Percentiles rank a stretch among this genome's conserved stretches.
These are phyloP conservation scores for Debaryomyces hansenii DNA, from an alignment of 805 yeast species.

Conservation along the genomic window DNA sequence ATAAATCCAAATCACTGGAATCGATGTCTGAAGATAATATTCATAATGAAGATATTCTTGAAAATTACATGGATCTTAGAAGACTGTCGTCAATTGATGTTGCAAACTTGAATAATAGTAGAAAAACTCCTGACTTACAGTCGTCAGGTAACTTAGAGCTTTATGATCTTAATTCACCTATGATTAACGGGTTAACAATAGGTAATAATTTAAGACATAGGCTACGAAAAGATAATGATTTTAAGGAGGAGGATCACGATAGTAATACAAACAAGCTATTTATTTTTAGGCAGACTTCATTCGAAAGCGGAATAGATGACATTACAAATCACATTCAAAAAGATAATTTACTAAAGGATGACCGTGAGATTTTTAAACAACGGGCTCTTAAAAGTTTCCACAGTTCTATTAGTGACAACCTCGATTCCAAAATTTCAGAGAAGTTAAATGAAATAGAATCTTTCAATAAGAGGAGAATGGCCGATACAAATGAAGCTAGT, in stretches of 20 bases:
- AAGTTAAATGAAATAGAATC: conserved; percentile 15
- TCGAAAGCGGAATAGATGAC: conserved; percentile 3
- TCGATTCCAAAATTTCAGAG: conserved; percentile 11
- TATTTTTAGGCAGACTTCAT: conserved; percentile 13
- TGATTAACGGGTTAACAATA: conserved; percentile 33
- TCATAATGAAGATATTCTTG: conserved; percentile 36
- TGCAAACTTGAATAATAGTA: neutral
- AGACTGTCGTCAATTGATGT: conserved; percentile 17
- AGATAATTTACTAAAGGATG: conserved; percentile 1
- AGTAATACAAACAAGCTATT: conserved; percentile 12
- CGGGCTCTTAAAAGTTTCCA: conserved; percentile 19
- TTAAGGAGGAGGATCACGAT: neutral
- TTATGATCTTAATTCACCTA: conserved; percentile 29
- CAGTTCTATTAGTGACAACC: conserved; percentile 20
- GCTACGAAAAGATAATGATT: neutral
- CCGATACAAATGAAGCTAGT: neutral
- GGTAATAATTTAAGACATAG: conserved; percentile 27
- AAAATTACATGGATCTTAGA: conserved; percentile 27
- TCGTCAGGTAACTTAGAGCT: conserved; percentile 16
- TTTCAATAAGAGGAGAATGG: conserved; percentile 4
- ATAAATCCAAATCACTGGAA: neutral
- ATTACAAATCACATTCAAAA: conserved; percentile 8
- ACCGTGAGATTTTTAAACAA: neutral
- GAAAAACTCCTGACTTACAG: conserved; percentile 9
- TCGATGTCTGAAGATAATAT: conserved; percentile 8